Evolutionary conservation across 129 eudicot genomes (phyloP).

Genomic region (Arctium lappa): DNA sequence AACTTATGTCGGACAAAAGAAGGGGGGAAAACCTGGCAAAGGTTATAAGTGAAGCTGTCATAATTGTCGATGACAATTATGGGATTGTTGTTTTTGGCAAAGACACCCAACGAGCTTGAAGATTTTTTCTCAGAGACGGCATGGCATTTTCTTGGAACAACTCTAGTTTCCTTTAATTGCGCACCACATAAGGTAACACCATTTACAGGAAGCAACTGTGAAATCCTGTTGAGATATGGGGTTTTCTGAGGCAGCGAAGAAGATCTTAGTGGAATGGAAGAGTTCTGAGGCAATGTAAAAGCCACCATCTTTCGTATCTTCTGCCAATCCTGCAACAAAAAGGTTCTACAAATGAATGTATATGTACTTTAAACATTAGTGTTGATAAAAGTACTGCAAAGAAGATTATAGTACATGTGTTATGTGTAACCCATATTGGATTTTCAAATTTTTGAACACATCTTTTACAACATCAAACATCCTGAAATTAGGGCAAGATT

Average conservation of each 20-base stretch:
- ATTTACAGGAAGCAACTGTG: slow-evolving; percentile 17
- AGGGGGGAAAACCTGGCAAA: slow-evolving; percentile 65
- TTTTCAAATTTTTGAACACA: not conserved
- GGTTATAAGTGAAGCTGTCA: slow-evolving; percentile 98
- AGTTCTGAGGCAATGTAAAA: slow-evolving; percentile 27
- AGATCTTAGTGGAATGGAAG: slow-evolving; percentile 17
- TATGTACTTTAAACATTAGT: not conserved
- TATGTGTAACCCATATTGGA: not conserved
- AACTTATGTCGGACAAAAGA: not conserved
- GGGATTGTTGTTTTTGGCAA: slow-evolving; percentile 32
- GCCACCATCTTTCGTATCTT: slow-evolving; percentile 22
- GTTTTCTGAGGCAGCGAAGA: slow-evolving; percentile 25
- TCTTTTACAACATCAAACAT: not conserved
- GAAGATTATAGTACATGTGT: not conserved
- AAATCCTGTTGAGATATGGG: slow-evolving; percentile 5
- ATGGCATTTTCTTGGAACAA: slow-evolving; percentile 21
- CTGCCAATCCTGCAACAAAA: slow-evolving; percentile 14
- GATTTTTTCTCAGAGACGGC: slow-evolving; percentile 17
- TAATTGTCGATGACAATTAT: slow-evolving; percentile 89
- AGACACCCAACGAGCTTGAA: not conserved
- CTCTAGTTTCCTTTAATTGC: slow-evolving; percentile 22
- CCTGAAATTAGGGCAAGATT: not conserved
- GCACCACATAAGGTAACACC: slow-evolving; percentile 8
- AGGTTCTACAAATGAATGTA: not conserved
- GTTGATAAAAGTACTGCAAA: not conserved